Evolutionary conservation across 805 yeast species (phyloP), one percentile per base, ranked within the genome.

Genomic region (Metschnikowia peoriensis): DNA sequence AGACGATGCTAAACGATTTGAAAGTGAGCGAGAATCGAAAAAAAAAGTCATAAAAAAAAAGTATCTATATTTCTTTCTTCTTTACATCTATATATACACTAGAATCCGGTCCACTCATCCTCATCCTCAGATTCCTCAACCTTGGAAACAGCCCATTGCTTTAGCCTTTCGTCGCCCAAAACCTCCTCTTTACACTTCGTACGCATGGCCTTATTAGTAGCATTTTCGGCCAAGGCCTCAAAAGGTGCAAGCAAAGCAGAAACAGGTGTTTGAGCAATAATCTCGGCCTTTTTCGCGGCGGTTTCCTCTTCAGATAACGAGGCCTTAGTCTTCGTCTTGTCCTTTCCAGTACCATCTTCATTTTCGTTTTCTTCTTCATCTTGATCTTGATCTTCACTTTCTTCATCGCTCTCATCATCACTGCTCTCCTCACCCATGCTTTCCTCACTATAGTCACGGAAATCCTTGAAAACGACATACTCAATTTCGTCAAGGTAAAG

Each of bases 401-500:
- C 56, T 7, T 40, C 44, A 14, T 46, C 50, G 11, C 50, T 55
- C 1, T 70, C 75, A 10, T 74, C 75, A 32, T 56, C 60, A 5
- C 67, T 76, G 9, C 73, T 58, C 22, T 61, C 62, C 8, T 53
- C 57, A 10, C 60, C 64, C 6, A 75, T 82, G 8, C 72, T 78
- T 27, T 78, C 81, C 41, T 73, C 72, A 28, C 58, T 53, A 45
- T 53, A 56, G 32, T 75, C 78, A 39, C 77, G 75, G 49, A 72
- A 64, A 7, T 75, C 80, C 38, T 72, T 77, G 56, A 81, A 82
- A 50, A 86, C 65, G 2, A 85, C 80, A 56, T 78, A 79, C 63
- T 88, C 96, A 54, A 93, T 70, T 70, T 93, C 99, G 60, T 91
- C 97, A 38, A 88, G 67, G 65, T 82, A 84, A 7, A 94, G 83